A percentile compares a stretch with the other conserved stretches of the same genome.
phyloP scores from a whole-genome alignment of 768 basidiomycete species.

The Boletus sp. region DNA sequence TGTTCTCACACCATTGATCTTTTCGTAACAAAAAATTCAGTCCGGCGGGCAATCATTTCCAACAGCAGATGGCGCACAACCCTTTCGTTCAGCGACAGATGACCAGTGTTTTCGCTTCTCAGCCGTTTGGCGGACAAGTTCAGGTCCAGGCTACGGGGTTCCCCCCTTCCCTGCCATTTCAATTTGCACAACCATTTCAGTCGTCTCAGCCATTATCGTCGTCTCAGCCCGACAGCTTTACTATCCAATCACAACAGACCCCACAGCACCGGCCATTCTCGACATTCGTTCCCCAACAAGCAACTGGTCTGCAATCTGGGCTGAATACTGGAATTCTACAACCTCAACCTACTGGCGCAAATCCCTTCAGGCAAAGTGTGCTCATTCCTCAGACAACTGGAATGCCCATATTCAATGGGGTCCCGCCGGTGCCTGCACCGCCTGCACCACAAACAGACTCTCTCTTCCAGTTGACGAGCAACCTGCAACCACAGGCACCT shows the following conservation, averaged over 20 bases:
- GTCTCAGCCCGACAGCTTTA: constrained; percentile 18
- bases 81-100: constrained; percentile 70
- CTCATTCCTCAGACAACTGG: constrained; percentile 63
- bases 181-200: constrained; percentile 29
- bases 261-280: constrained; percentile 53
- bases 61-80: constrained; percentile 61
- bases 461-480: constrained; percentile 9
- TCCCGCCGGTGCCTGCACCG: constrained; percentile 9
- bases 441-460: constrained; percentile 6
- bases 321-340: constrained; percentile 51
- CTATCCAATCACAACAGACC: constrained; percentile 35
- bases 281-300: constrained; percentile 53
- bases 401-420: constrained; percentile 42
- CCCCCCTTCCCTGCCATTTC: constrained; percentile 40
- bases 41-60: constrained; percentile 47
- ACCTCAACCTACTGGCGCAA: constrained; percentile 55
- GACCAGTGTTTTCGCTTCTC: constrained; percentile 41
- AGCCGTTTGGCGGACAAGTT: constrained; percentile 43
- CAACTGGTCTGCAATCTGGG: constrained; percentile 39
- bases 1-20: background rate
- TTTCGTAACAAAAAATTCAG: constrained; percentile 33
- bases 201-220: constrained; percentile 7
- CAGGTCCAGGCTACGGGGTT: constrained; percentile 60
- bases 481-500: constrained; percentile 14
- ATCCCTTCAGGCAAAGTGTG: constrained; percentile 84